Percentiles rank a stretch among this genome's conserved stretches.
Evolutionary conservation across 345 rosid genomes (phyloP).

Genomic region (Dimocarpus longan): DNA sequence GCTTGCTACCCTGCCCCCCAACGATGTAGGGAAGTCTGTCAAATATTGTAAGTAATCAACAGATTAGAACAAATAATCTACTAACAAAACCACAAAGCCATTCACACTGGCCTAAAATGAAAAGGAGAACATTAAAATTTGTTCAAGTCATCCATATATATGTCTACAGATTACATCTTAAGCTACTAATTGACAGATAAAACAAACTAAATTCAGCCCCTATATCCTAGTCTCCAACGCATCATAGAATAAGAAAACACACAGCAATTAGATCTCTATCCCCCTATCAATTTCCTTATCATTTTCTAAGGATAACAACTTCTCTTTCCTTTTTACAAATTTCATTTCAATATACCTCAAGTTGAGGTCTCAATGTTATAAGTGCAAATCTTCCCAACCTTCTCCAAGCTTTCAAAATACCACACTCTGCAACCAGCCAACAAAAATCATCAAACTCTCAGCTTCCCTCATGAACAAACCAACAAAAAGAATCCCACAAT

Average conservation of each 20-base stretch:
- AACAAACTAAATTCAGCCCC: conserved; percentile 19
- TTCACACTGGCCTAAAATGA: background rate
- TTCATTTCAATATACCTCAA: conserved; percentile 36
- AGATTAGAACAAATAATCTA: conserved; percentile 26
- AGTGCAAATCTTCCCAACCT: conserved; percentile 25
- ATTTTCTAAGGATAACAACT: conserved; percentile 1
- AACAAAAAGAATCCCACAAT: conserved; percentile 13
- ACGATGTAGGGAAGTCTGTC: conserved; percentile 48
- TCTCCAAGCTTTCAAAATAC: conserved; percentile 10
- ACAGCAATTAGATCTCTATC: conserved; percentile 16
- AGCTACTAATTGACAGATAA: conserved; percentile 19
- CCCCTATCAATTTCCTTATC: conserved; percentile 20
- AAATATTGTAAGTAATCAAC: conserved; percentile 31
- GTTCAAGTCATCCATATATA: conserved; percentile 23
- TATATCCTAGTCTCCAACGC: conserved; percentile 7
- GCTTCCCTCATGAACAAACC: conserved; percentile 3
- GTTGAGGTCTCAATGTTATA: conserved; percentile 31
- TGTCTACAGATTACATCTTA: conserved; percentile 31
- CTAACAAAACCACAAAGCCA: conserved; percentile 1
- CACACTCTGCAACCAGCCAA: conserved; percentile 42
- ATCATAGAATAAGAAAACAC: conserved; percentile 13
- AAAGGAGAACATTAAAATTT: conserved; percentile 1
- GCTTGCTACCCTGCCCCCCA: conserved; percentile 43
- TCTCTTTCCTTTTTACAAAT: conserved; percentile 28
- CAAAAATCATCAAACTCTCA: conserved; percentile 26